Base-by-base conservation (phyloP, 352 stramenopile genomes). In the Pythium scleroteichum region DNA sequence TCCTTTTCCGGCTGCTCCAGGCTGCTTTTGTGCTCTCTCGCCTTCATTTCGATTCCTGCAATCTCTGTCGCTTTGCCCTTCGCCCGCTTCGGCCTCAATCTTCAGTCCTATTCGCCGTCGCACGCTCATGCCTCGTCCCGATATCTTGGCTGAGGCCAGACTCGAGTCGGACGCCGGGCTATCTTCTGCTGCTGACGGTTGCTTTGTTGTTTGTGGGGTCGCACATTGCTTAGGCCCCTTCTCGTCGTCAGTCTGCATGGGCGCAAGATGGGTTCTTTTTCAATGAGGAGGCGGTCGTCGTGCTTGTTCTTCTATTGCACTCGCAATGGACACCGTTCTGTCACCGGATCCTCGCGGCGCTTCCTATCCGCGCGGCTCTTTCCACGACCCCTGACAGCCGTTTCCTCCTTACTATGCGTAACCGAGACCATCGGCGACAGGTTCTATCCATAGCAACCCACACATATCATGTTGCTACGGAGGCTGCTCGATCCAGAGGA, bases 401-500 rank as follows among this genome's bases (percentile, higher is more conserved):
- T 64, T 64, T 64, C 47, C 35, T 40, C 17, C 19, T 24, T 9
- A 35, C 2, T 23, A 10, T 3, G 20, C 29, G 59, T 55, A 59
- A 60, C 59, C 59, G 59, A 45, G 29, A 35, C 10, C 29, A 10
- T 13, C 29, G 9, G 12, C 22, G 33, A 62, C 53, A 27, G 27
- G 19, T 55, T 19, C 24, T 58, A 44, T 53, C 41, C 8, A 44
- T 53, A 39, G 58, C 14, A 10, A 51, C 32, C 23, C n/a, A 20
- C 22, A 20, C 23, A 52, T 16, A 44, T 2, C 42, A 87, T 87
- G 77, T 68, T 88, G 55, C 54, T 84, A 44, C 70, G 78, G 16
- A 76, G 63, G 40, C 56, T 90, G 48, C 48, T 88, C 23, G 71
- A 88, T 54, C 69, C 78, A 0, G 73, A 90, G 32, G 78, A 88